These are phyloP conservation scores for Pseudocercospora fijiensis DNA, from an alignment of 2,329 filamentous ascomycete species.

Conservation along the genomic window DNA sequence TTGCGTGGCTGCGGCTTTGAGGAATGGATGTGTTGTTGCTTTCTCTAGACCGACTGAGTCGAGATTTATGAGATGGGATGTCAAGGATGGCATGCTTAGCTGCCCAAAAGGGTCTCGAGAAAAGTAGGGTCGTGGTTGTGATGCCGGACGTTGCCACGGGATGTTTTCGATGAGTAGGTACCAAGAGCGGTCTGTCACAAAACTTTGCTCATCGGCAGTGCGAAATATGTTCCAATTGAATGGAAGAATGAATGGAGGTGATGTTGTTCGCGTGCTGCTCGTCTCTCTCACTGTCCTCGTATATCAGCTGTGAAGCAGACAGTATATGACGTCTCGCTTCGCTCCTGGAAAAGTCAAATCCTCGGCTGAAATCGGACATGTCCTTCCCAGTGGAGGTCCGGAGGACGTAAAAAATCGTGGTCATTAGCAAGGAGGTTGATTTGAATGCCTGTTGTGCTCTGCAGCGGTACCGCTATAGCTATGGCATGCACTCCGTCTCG, in stretches of 20 bases:
- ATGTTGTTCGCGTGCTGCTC: neutral
- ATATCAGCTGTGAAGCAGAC: neutral
- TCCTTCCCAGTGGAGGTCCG: no score
- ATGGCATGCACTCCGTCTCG: neutral
- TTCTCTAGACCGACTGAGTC: constrained; percentile 50
- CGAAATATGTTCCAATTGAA: no score
- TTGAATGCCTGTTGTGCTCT: neutral
- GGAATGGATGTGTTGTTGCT: constrained; percentile 67
- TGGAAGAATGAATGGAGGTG: no score
- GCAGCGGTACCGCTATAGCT: neutral
- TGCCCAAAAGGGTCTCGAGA: no score
- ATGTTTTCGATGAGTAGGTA: no score
- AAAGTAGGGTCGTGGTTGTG: no score
- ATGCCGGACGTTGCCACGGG: no score
- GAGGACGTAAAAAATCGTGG: neutral
- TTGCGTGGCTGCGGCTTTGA: constrained; percentile 58
- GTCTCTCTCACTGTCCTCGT: neutral
- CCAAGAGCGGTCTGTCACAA: no score
- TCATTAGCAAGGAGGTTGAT: neutral
- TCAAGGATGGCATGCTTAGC: constrained; percentile 50
- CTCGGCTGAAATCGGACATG: neutral
- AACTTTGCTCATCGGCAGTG: no score
- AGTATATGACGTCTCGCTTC: constrained; percentile 9
- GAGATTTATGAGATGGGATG: constrained; percentile 56
- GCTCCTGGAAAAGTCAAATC: constrained; percentile 9